Base-by-base conservation (phyloP, 805 yeast genomes). In the Sugiyamaella americana region DNA sequence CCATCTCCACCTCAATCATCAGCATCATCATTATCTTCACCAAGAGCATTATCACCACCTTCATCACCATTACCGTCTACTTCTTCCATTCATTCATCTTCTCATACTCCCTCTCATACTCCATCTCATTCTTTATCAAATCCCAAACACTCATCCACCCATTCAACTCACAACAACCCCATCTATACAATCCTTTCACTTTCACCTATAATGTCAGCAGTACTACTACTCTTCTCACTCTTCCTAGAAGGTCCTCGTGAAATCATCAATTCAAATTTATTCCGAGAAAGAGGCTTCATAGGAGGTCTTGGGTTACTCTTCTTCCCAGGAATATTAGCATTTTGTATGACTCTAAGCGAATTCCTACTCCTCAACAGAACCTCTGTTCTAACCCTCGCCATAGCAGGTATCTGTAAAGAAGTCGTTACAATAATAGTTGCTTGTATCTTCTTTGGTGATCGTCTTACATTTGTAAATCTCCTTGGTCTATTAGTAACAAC, bases 401-500 rank as follows among this genome's bases (percentile, higher is more conserved):
- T 93, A 37, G 95, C 94, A 0, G 98, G 98, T 1, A 85, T 93
- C 16, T 85, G 91, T 62, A 93, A 93, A 61, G 98, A 93, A 63
- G 71, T 93, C 13, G 69, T 89, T 40, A 93, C 98, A 0, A 87
- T 93, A 34, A 57, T 76, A 26, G 73, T 82, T 1, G 69, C 81
- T 3, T 66, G 75, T 26, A 52, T 87, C 3, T 71, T 89, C 1
- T 86, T 87, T 63, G 82, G 83, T 36, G 98, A 93, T 63, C 63
- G 65, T 34, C 70, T 93, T 43, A 78, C 84, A 5, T 59, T 73
- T 17, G 63, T 85, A 46, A 93, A 93, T 65, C 66, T 78, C 41
- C 45, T 83, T 5, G 98, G 98, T 0, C 73, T 93, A 58, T 52
- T 74, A 0, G 66, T 91, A 5, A 87, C 97, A 0, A 68, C 93